Conservation (phyloP, 257 asterid species). For the Penstemon barbatus region DNA sequence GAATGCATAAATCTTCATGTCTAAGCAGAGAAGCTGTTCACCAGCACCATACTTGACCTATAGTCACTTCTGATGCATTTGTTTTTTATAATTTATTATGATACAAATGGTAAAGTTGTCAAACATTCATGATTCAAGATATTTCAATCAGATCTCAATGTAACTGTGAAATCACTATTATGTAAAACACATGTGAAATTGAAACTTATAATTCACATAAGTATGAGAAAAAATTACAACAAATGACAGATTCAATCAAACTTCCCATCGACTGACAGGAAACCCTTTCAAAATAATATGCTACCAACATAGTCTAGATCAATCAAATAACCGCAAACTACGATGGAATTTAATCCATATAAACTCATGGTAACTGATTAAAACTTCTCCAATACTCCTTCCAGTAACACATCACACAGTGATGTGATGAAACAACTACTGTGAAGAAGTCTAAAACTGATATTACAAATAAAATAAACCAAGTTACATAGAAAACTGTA, state of each 20-base stretch:
- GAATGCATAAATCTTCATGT: slow-evolving; percentile 16
- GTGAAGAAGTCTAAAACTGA: slow-evolving; percentile 11
- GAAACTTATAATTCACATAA: no score
- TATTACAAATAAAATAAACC: background rate
- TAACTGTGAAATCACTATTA: no score
- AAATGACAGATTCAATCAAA: no score
- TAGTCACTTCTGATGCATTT: background rate
- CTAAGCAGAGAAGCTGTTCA: background rate
- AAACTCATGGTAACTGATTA: background rate
- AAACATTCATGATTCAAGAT: background rate
- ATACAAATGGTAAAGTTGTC: background rate
- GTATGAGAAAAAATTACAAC: no score
- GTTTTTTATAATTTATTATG: background rate
- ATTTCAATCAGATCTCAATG: no score
- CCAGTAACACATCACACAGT: background rate
- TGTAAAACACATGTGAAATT: no score
- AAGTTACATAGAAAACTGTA: background rate
- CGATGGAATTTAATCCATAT: background rate
- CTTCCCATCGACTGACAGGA: no score
- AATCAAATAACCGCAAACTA: background rate
- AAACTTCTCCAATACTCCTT: background rate
- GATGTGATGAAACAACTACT: slow-evolving; percentile 13
- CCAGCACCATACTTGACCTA: slow-evolving; percentile 1
- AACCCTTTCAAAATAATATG: background rate
- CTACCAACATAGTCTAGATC: slow-evolving; percentile 4